These are phyloP conservation scores for Aulographum hederae DNA, from an alignment of 2,329 filamentous ascomycete genomes.

Conservation along the genomic window DNA sequence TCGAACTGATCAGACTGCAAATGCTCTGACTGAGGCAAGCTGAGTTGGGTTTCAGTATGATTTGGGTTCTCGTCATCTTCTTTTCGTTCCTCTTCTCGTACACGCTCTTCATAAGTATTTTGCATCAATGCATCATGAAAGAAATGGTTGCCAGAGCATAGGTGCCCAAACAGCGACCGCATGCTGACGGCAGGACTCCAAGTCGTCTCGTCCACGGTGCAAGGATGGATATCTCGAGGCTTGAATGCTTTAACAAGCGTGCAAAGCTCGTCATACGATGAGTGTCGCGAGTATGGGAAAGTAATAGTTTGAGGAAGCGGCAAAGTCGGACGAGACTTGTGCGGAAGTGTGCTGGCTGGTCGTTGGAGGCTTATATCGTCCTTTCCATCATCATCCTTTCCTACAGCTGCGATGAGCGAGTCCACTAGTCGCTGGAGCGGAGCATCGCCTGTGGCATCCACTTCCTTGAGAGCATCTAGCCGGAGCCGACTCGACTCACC, in stretches of 20 bases:
- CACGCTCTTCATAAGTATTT: conserved; percentile 9
- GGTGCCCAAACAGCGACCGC: conserved; percentile 47
- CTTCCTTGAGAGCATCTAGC: conserved; percentile 8
- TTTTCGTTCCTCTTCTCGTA: neutral
- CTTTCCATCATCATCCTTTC: conserved; percentile 10
- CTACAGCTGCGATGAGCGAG: conserved; percentile 7
- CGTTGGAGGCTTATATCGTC: conserved; percentile 2
- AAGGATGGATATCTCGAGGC: conserved; percentile 66
- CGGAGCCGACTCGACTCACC: conserved; percentile 9
- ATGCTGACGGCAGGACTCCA: conserved; percentile 53
- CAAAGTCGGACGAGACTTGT: too few relatives aligned
- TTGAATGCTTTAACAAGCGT: conserved; percentile 47
- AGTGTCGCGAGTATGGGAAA: conserved; percentile 83
- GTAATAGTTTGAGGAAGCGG: conserved; percentile 13
- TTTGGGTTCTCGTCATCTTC: neutral
- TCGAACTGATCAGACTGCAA: neutral
- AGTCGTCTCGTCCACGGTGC: conserved; percentile 41
- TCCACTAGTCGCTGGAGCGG: conserved; percentile 13
- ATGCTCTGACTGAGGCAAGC: neutral
- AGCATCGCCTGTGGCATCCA: conserved; percentile 9
- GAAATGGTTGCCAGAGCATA: conserved; percentile 45
- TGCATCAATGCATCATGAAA: conserved; percentile 46
- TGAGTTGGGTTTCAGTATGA: neutral
- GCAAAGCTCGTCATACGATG: conserved; percentile 66
- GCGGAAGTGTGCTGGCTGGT: neutral